Evolutionary conservation across 768 basidiomycete species (phyloP).

Genomic region (Rhodosporidiobolus sp.): DNA sequence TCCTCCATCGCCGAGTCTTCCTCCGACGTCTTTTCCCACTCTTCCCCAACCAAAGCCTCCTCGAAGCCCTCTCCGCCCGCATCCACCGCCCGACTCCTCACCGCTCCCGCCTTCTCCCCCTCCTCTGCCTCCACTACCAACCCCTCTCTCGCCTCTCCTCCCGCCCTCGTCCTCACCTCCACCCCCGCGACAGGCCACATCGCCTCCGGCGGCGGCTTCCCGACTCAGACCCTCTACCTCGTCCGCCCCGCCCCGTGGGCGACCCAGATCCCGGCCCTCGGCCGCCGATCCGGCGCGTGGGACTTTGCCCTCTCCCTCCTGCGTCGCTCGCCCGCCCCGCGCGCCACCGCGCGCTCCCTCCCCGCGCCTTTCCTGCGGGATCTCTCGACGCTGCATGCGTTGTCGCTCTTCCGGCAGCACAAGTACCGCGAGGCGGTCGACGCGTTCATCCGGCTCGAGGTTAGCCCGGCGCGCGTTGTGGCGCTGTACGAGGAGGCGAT

Average conservation of each 20-base stretch:
- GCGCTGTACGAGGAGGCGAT: conserved; percentile 80
- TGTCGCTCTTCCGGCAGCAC: conserved; percentile 64
- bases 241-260: conserved; percentile 69
- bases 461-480: conserved; percentile 90
- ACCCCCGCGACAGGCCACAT: not conserved
- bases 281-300: conserved; percentile 44
- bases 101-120: conserved; percentile 53
- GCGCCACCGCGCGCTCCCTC: not conserved
- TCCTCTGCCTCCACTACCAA: conserved; percentile 60
- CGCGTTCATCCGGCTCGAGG: conserved; percentile 77
- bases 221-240: conserved; percentile 63
- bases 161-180: conserved; percentile 26
- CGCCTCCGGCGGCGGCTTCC: not conserved
- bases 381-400: conserved; percentile 60
- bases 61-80: conserved; percentile 44
- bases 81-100: conserved; percentile 61
- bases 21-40: conserved; percentile 30
- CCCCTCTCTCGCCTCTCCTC: conserved; percentile 52
- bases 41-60: conserved; percentile 41
- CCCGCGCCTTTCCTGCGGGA: conserved; percentile 55
- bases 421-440: conserved; percentile 78
- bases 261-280: conserved; percentile 81
- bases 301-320: not conserved
- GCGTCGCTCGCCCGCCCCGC: not conserved
- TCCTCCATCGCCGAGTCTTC: conserved; percentile 32